phyloP scores from a whole-genome alignment of 2,329 filamentous ascomycete genomes.

The Talaromyces sp. region DNA sequence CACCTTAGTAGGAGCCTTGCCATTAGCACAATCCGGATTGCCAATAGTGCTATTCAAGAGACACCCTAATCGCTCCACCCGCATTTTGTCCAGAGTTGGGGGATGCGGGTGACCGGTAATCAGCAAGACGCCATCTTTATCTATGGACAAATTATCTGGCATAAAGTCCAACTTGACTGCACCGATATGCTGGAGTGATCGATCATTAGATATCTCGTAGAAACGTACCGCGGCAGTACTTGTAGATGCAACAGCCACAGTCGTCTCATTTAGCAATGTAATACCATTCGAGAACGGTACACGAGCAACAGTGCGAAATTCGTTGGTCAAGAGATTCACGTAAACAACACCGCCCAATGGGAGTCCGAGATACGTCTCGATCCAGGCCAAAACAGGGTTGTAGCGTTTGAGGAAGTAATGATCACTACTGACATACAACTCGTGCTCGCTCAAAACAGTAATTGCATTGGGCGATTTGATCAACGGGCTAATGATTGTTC shows the following conservation, averaged over 20 bases:
- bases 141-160: conserved; percentile 19
- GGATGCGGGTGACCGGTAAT: conserved; percentile 20
- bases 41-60: neutral
- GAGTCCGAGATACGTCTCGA: conserved; percentile 18
- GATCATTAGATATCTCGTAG: conserved; percentile 4
- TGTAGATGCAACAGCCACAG: conserved; percentile 17
- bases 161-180: conserved; percentile 12
- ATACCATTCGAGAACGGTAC: conserved; percentile 20
- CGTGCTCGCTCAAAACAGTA: conserved; percentile 9
- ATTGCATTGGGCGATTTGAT: conserved; percentile 20
- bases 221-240: conserved; percentile 6
- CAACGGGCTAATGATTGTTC: conserved; percentile 14
- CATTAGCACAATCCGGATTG: neutral
- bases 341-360: conserved; percentile 16
- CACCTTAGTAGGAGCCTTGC: neutral
- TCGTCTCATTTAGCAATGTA: conserved; percentile 17
- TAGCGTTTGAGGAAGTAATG: conserved; percentile 16
- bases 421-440: conserved; percentile 22
- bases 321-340: conserved; percentile 14
- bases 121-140: conserved; percentile 16
- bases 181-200: neutral
- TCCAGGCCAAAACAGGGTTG: neutral
- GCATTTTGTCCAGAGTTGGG: conserved; percentile 13
- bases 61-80: conserved; percentile 8
- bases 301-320: conserved; percentile 17